Conservation (phyloP, 441 rosid species). For the Daphne laureola region DNA sequence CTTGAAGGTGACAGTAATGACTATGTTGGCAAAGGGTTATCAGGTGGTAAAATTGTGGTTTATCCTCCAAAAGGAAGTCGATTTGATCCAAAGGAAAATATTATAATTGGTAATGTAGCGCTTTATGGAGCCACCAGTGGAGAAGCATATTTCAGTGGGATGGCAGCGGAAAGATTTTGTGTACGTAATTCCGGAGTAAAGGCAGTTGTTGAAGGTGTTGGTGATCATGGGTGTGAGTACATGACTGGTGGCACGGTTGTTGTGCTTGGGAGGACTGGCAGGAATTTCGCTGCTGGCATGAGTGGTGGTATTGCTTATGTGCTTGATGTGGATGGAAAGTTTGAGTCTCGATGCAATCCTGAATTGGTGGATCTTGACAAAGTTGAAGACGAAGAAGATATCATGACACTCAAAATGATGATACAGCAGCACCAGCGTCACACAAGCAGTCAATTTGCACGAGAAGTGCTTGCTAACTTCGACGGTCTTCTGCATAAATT, state of each 20-base stretch:
- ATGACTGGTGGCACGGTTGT: constrained; percentile 99
- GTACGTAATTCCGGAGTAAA: constrained; percentile 99
- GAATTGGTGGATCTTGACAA: constrained; percentile 96
- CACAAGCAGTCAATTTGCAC: constrained; percentile 85
- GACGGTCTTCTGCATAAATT: constrained; percentile 74
- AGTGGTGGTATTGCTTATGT: constrained; percentile 99
- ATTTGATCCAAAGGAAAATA: constrained; percentile 97
- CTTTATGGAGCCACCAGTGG: constrained; percentile 94
- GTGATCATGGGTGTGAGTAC: constrained; percentile 99
- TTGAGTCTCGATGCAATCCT: constrained; percentile 75
- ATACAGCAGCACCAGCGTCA: constrained; percentile 97
- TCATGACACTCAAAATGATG: constrained; percentile 84
- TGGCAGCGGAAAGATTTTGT: constrained; percentile 99
- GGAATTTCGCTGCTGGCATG: constrained; percentile 99
- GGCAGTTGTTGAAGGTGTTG: constrained; percentile 99
- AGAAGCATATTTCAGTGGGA: constrained; percentile 96
- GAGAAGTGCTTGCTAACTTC: constrained; percentile 79
- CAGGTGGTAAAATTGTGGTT: constrained; percentile 93
- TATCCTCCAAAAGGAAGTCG: constrained; percentile 91
- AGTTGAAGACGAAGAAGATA: constrained; percentile 93
- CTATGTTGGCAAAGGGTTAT: constrained; percentile 98
- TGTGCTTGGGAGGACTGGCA: constrained; percentile 96
- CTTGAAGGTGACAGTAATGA: constrained; percentile 99
- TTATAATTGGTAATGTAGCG: constrained; percentile 98
- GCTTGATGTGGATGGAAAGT: constrained; percentile 78